phyloP scores from a whole-genome alignment of 2,329 filamentous ascomycete genomes.

The Bipolaris gigantea region DNA sequence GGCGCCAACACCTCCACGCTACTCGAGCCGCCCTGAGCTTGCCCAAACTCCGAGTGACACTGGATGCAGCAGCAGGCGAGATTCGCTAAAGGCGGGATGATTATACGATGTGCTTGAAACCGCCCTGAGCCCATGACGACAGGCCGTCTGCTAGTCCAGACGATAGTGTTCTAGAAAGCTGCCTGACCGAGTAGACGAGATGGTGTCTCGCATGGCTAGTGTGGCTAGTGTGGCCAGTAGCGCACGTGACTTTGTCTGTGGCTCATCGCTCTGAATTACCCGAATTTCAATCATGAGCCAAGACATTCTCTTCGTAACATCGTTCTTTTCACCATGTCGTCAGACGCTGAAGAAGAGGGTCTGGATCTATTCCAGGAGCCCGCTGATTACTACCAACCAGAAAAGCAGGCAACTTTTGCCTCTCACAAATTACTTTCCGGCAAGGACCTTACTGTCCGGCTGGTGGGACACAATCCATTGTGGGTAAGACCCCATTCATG shows the following conservation, averaged over 20 bases:
- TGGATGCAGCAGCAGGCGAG: conserved; percentile 10
- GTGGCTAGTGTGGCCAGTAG: conserved; percentile 9
- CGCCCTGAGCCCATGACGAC: conserved; percentile 9
- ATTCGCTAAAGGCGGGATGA: conserved; percentile 2
- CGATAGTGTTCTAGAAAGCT: conserved; percentile 12
- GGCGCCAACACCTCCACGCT: background rate
- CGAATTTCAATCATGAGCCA: conserved; percentile 24
- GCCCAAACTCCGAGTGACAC: conserved; percentile 3
- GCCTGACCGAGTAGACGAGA: conserved; percentile 11
- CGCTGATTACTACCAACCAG: conserved; percentile 75
- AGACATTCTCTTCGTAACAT: conserved; percentile 17
- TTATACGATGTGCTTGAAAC: background rate
- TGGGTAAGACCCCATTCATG: conserved; percentile 60
- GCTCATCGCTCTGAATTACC: conserved; percentile 15
- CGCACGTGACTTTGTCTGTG: conserved; percentile 12
- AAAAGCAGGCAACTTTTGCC: conserved; percentile 73
- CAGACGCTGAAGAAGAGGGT: conserved; percentile 41
- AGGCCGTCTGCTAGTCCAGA: conserved; percentile 5
- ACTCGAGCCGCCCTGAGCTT: background rate
- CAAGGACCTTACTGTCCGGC: conserved; percentile 66
- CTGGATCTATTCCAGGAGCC: conserved; percentile 76
- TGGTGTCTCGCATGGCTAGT: no score
- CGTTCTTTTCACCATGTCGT: conserved; percentile 27
- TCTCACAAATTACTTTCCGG: conserved; percentile 71
- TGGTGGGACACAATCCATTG: conserved; percentile 84